Evolutionary conservation across 805 yeast genomes (phyloP).

Genomic region (Kluyveromyces dobzhanskii): DNA sequence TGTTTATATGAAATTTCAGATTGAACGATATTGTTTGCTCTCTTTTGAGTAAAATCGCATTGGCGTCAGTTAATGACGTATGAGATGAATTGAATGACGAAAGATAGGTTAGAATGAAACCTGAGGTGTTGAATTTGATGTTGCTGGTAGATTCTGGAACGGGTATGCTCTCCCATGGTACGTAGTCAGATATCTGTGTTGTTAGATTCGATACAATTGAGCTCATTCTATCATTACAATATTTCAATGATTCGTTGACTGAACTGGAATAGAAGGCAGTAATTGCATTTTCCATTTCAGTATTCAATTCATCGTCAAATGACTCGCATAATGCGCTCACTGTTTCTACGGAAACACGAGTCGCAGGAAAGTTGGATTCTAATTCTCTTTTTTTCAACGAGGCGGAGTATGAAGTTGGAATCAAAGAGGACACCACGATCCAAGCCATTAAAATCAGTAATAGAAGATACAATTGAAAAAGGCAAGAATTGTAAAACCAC

Average conservation of each 20-base stretch:
- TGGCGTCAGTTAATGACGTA: neutral
- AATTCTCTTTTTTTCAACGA: too few species aligned
- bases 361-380: too few species aligned
- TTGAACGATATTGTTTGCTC: neutral
- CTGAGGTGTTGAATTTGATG: neutral
- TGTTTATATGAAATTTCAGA: neutral
- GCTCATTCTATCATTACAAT: neutral
- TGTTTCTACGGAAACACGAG: too few species aligned
- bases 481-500: neutral
- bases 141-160: neutral
- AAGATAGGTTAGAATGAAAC: neutral
- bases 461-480: neutral
- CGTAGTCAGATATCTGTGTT: neutral
- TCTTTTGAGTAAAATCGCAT: neutral
- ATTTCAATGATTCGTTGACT: neutral
- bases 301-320: too few species aligned
- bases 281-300: too few species aligned
- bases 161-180: conserved; percentile 1
- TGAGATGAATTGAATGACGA: neutral
- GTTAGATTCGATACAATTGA: neutral
- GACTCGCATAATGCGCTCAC: too few species aligned
- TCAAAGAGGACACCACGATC: neutral
- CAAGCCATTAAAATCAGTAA: neutral
- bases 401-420: too few species aligned
- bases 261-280: neutral